Evolutionary conservation across 2,329 filamentous ascomycete genomes (phyloP).

Genomic region (Penicillium sp.): DNA sequence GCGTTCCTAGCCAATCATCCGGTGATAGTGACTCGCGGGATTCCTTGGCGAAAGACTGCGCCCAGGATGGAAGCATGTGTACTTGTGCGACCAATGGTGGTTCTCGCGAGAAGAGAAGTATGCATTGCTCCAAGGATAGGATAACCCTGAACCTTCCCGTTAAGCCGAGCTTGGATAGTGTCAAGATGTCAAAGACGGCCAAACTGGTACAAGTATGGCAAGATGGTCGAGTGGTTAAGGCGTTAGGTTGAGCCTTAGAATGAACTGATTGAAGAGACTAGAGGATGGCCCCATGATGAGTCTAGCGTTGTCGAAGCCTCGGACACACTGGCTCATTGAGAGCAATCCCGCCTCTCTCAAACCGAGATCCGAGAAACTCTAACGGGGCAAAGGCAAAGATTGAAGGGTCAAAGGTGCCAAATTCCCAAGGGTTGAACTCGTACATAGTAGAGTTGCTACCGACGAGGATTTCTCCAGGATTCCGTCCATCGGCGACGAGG

Average conservation of each 20-base stretch:
- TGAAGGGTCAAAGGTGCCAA: slow-evolving; percentile 67
- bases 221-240: no score
- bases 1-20: no score
- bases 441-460: slow-evolving; percentile 48
- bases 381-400: slow-evolving; percentile 64
- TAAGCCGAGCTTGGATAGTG: no score
- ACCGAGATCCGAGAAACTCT: slow-evolving; percentile 66
- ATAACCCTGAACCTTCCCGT: no score
- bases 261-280: slow-evolving; percentile 1
- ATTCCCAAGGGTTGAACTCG: slow-evolving; percentile 67
- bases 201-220: no score
- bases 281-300: slow-evolving; percentile 72
- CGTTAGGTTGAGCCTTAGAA: slow-evolving; percentile 2
- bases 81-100: no score
- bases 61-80: no score
- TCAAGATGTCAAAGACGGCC: no score
- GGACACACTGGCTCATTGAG: slow-evolving; percentile 58
- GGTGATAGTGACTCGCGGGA: no score
- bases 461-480: slow-evolving; percentile 52
- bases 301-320: slow-evolving; percentile 71
- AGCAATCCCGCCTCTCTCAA: slow-evolving; percentile 56
- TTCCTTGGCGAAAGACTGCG: no score
- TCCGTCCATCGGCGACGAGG: slow-evolving; percentile 36
- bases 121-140: no score
- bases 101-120: no score